Evolutionary conservation across 1,139 yeast species (phyloP), one percentile per base, ranked within the genome.

Genomic region (Wickerhamomyces sp.): DNA sequence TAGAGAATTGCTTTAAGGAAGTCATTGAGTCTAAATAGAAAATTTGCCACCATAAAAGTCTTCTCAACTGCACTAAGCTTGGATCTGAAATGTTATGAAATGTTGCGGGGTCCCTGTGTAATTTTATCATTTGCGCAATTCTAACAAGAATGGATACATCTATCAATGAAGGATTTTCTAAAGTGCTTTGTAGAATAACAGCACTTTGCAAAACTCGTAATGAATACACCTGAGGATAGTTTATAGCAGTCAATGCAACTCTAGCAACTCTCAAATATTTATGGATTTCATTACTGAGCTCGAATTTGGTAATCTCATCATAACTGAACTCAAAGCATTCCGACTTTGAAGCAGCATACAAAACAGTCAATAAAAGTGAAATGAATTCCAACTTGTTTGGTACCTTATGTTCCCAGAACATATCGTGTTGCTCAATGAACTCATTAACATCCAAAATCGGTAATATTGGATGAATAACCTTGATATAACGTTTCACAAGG

Each of bases 11-110:
- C 47, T 77, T 77, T 45, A 76, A 73, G 21, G 82, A 72, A 3
- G 80, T 73, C 41, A 76, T 62, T 4, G 78, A 72, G 54, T 79
- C 86, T 40, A 79, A 60, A 15, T 77, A 76, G 49, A 77, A 77
- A 6, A 78, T 75, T 28, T 76, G 78, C 83, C 84, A 79, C 84
- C 85, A 79, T 15, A 79, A 55, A 39, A 76, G 54, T 51, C 85
- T 64, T 54, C 81, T 65, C 37, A 71, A 65, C 43, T 75, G 77
- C 5, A 78, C 68, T 12, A 70, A 65, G 39, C 67, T 68, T 54
- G 68, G 61, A 46, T 76, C 74, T 13, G 67, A 61, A 22, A 77
- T 68, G 20, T 72, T 65, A 40, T 77, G 70, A 33, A 72, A 68
- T 2, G 67, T 55, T 4, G 71, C 65, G 1, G 86, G 86, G 49